Percentiles rank a stretch among this genome's conserved stretches.
Conservation (phyloP, 1,139 yeast genomes). For the Geotrichum histeridarum region DNA sequence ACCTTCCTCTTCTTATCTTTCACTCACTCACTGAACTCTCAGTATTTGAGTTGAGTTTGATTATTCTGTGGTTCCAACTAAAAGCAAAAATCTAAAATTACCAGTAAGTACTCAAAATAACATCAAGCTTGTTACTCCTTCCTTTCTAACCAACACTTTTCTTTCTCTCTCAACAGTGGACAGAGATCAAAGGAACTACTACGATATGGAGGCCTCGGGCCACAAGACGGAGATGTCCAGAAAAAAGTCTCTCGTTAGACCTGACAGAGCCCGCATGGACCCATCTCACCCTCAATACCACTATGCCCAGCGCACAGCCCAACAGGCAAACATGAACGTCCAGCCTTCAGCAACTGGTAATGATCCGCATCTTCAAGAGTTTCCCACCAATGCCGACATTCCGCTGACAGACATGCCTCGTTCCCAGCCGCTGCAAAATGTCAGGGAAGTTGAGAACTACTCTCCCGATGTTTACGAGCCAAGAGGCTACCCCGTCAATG, state of each 20-base stretch:
- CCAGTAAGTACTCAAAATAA: no score
- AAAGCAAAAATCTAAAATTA: no score
- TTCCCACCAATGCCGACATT: slow-evolving; percentile 34
- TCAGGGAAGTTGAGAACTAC: no score
- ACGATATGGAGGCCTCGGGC: slow-evolving; percentile 16
- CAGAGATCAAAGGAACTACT: slow-evolving; percentile 9
- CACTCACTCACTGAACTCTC: no score
- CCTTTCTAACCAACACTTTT: background rate
- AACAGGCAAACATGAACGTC: slow-evolving; percentile 55
- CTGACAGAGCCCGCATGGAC: slow-evolving; percentile 68
- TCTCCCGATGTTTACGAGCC: background rate
- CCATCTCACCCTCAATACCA: slow-evolving; percentile 71
- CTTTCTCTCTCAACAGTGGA: slow-evolving; percentile 1
- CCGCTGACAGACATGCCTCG: slow-evolving; percentile 15
- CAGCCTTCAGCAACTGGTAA: slow-evolving; percentile 72
- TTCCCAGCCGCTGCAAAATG: background rate
- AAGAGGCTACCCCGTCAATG: background rate
- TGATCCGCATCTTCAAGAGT: slow-evolving; percentile 53
- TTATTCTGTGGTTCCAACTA: no score
- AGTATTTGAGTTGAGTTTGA: no score
- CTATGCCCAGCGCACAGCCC: slow-evolving; percentile 68
- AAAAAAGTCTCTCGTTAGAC: slow-evolving; percentile 68
- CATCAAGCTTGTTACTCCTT: no score
- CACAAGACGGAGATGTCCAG: slow-evolving; percentile 32
- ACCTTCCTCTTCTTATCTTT: no score